Evolutionary conservation across 768 basidiomycete genomes (phyloP), one percentile per base, ranked within the genome.

Genomic region (Pleurotus djamor): DNA sequence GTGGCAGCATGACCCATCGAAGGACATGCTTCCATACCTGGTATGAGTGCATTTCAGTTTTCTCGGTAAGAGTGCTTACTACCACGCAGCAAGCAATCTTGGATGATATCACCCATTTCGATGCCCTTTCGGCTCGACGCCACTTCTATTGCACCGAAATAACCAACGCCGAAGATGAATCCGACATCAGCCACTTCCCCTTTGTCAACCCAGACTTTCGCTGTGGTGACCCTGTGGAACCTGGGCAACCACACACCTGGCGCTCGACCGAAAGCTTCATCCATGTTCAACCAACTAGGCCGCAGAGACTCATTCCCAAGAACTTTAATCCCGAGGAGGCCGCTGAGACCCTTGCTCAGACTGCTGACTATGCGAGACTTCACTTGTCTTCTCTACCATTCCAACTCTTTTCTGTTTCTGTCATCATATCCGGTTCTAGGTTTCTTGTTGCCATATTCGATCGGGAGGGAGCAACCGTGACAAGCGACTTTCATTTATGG

Each of bases 381-480:
- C 64, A 67, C 59, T 49, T 71, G 58, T 68, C 68, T 16, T 59
- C 61, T 16, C 65, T 65, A 6, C 71, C 72, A 1, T 72, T 72
- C 62, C 64, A 65, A 52, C 63, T 72, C 34, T 72, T 70, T 61
- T 68, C 66, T 8, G 60, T 71, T 36, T 65, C 65, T 35, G 41
- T 72, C 9, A 62, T 74, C n/a, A 69, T 73, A 49, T 71, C 64
- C 54, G 72, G 72, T 5, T 56, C 57, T 10, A 33, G 64, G 13
- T 74, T 74, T 56, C 66, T 62, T 36, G 70, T 73, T 44, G 69
- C 60, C 13, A 69, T 72, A 41, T 72, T 69, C 57, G 72, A 73
- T 52, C 69, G 69, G 41, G 67, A 58, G 17, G 72, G 72, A 7
- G 67, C 68, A 41, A 44, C 52, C 6, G 59, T 70, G 55, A 72